Percentiles rank a stretch among this genome's conserved stretches.
Evolutionary conservation across 2,329 filamentous ascomycete species (phyloP).

Genomic region (Capronia epimyces): DNA sequence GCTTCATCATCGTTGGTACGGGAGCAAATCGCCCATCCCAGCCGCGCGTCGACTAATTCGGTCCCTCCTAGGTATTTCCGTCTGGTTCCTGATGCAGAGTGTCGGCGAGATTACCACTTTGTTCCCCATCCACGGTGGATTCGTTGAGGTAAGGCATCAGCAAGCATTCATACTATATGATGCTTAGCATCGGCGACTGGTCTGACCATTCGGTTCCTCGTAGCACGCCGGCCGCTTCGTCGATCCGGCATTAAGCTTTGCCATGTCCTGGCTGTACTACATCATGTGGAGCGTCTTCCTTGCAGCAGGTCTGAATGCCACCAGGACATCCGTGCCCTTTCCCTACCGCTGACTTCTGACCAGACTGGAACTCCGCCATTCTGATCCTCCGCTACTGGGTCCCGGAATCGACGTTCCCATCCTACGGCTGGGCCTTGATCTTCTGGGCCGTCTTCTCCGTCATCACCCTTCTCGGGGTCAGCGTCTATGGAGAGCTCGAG

Average conservation of each 20-base stretch:
- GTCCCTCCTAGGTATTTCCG: conserved; percentile 1
- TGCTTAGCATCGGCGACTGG: too few relatives aligned
- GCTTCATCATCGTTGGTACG: conserved; percentile 45
- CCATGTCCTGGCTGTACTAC: conserved; percentile 43
- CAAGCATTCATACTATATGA: not conserved
- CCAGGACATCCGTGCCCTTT: not conserved
- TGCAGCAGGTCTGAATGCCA: conserved; percentile 23
- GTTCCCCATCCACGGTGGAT: conserved; percentile 7
- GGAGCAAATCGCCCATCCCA: not conserved
- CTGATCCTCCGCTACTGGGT: conserved; percentile 45
- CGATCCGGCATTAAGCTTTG: conserved; percentile 46
- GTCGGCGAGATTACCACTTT: conserved; percentile 8
- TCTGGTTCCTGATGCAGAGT: conserved; percentile 10
- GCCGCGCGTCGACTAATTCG: too few relatives aligned
- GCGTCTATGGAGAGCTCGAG: conserved; percentile 50
- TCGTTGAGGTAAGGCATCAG: conserved; percentile 3
- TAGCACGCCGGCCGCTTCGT: conserved; percentile 35
- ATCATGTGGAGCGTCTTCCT: conserved; percentile 36
- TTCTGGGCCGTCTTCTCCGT: conserved; percentile 35
- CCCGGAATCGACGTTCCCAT: conserved; percentile 45
- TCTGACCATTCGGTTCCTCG: not conserved
- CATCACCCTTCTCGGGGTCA: conserved; percentile 50
- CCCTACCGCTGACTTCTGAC: conserved; percentile 26
- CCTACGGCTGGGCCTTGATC: conserved; percentile 57
- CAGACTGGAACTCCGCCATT: conserved; percentile 44